These are phyloP conservation scores for Aspergillus calidoustus DNA, from an alignment of 2,329 filamentous ascomycete genomes.

Conservation along the genomic window DNA sequence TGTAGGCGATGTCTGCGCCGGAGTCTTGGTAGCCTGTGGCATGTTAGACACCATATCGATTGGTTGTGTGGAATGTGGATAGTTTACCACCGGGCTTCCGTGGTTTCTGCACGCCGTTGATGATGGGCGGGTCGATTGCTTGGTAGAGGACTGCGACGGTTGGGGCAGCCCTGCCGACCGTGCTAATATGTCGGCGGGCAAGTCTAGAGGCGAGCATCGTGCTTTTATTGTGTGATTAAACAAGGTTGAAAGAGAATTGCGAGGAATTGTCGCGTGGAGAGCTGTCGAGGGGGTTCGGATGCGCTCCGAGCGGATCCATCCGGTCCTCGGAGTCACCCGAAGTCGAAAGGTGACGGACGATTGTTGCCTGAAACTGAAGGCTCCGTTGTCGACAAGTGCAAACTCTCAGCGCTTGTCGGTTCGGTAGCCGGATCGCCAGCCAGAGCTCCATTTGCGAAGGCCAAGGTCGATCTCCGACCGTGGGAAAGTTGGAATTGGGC, in stretches of 20 bases:
- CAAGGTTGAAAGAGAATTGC: not conserved
- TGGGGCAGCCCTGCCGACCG: not conserved
- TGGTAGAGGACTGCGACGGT: constrained; percentile 54
- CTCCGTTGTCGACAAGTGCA: no score
- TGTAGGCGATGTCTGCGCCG: constrained; percentile 54
- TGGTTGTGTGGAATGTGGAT: no score
- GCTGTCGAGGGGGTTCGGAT: not conserved
- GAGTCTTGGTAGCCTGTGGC: constrained; percentile 54
- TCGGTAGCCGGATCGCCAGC: not conserved
- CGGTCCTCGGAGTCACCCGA: not conserved
- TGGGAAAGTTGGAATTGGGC: no score
- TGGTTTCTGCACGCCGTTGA: constrained; percentile 55
- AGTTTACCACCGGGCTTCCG: constrained; percentile 56
- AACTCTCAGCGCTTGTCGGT: not conserved
- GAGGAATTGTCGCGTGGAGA: not conserved
- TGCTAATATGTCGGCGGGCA: not conserved
- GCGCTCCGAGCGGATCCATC: not conserved
- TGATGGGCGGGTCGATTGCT: constrained; percentile 52
- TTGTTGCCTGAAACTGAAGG: no score
- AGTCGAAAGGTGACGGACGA: not conserved
- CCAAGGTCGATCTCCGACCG: not conserved
- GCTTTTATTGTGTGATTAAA: not conserved
- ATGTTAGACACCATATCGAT: constrained; percentile 7
- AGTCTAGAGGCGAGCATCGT: not conserved
- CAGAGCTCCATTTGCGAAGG: not conserved